Evolutionary conservation across 2,329 filamentous ascomycete species (phyloP), one percentile per base, ranked within the genome.

Genomic region (Colletotrichum sp.): DNA sequence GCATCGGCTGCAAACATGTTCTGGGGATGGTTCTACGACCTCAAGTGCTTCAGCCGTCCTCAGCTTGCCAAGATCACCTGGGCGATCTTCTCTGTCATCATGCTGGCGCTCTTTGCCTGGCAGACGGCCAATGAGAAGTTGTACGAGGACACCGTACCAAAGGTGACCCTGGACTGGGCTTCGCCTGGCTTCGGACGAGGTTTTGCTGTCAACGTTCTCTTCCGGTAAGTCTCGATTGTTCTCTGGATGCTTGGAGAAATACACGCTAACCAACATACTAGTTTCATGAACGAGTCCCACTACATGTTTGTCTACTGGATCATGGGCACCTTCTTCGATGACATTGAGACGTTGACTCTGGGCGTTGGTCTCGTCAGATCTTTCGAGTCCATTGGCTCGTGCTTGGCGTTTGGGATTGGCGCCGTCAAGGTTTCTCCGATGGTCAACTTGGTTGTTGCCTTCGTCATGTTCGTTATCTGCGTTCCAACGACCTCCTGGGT

Each of bases 271-370:
- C 49, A 9, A 39, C 5, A 1, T 18, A 3, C 0, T 2, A 84
- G 81, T 12, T 89, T 90, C 79, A 85, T 89, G 81, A 89, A 90
- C 73, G 89, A 90, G 77, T 87, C 86, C 0, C 85, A 89, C 59
- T 87, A 87, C 78, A 89, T 89, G 82, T 89, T 89, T 71, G 86
- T 89, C 1, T 90, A 89, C 80, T 90, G 88, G 87, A 80, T 89
- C 16, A 82, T 90, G 2, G 89, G 87, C 4, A 84, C 87, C 3
- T 90, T 89, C 80, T 88, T 89, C 75, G 84, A 88, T 73, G 88
- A 90, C 65, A 81, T 90, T 8, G 87, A 89, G 78, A 89, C 88
- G 0, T 78, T 90, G n/a, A 88, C 89, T 1, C 83, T 90, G 0
- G 85, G 84, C 3, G 87, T 89, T 3, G 87, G 87, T 2, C 80